Base-by-base conservation (phyloP, 2,329 filamentous ascomycete genomes). In the Atkinsonella hypoxylon region DNA sequence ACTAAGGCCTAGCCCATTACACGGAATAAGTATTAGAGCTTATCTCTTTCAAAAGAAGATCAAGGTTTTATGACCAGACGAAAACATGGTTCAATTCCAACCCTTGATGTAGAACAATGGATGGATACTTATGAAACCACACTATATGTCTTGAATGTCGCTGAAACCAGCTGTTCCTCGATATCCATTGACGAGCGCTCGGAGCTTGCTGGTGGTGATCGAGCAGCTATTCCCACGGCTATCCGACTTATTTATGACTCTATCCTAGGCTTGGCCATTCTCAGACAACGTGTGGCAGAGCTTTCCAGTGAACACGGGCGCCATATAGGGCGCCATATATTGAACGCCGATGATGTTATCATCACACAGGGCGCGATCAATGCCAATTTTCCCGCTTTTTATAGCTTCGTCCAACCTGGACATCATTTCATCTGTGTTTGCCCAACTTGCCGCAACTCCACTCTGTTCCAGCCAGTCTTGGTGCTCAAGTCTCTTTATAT, bases 371-470 rank as follows among this genome's bases (percentile, higher is more conserved):
- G 89, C 10, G 88, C 87, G 13, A 94, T 94, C 47, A 76, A 80
- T 6, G 89, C 88, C n/a, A 95, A 95, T 61, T 87, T 89, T 58
- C 69, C 93, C n/a, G 70, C 82, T 2, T 76, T 93, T 8, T 90
- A 90, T 64, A 74, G 83, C 1, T 71, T 93, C 7, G 63, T 93
- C 2, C 78, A 79, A 0, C 78, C 81, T 0, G 85, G 82, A 1
- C 87, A 95, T 61, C 89, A 95, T 72, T 85, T 91, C 45, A 77
- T 95, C 52, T 93, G 87, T 60, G 85, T 93, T 52, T 87, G 89
- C 62, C 89, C 89, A 12, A 91, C 87, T 1, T 94, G 93, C 60
- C 87, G 64, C 87, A 93, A 59, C 75, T 95, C 1, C 93, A 91
- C 61, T 73, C 81, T 10, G 78, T 94, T 1, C 87, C 89, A 0